Percentiles rank a stretch among this genome's conserved stretches.
These are phyloP conservation scores for Backusella mclennaniae DNA, from an alignment of 192 early-diverging fungal species.

Conservation along the genomic window DNA sequence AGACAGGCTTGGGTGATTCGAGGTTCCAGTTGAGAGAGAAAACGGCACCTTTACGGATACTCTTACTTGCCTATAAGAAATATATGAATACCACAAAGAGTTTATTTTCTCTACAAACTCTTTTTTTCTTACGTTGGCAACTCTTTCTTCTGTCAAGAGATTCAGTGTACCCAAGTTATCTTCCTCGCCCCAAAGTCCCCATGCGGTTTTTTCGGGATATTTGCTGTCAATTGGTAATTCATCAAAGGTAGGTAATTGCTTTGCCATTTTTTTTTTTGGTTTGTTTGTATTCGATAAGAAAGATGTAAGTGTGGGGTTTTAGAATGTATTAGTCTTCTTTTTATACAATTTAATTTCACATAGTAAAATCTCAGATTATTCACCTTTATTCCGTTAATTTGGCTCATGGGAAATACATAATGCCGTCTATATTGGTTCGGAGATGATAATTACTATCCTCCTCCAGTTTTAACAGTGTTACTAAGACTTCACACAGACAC, in stretches of 20 bases:
- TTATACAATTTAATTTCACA: background rate
- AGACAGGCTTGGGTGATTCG: slow-evolving; percentile 11
- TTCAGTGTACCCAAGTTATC: slow-evolving; percentile 35
- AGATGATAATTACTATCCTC: background rate
- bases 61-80: slow-evolving; percentile 21
- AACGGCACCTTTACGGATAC: slow-evolving; percentile 16
- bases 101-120: no score
- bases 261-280: background rate
- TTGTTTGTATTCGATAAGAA: background rate
- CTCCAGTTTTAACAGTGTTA: background rate
- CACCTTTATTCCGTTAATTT: background rate
- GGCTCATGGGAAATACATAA: background rate
- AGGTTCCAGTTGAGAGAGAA: slow-evolving; percentile 36
- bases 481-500: background rate
- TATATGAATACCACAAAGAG: background rate
- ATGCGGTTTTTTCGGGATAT: slow-evolving; percentile 26
- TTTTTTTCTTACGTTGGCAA: slow-evolving; percentile 12
- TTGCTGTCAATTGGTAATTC: slow-evolving; percentile 32
- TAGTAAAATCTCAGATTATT: background rate
- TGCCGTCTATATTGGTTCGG: background rate
- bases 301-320: background rate
- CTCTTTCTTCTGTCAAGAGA: slow-evolving; percentile 18
- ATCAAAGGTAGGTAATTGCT: slow-evolving; percentile 23
- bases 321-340: background rate
- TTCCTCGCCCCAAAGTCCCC: slow-evolving; percentile 36